Evolutionary conservation across 495 filamentous ascomycete genomes (phyloP).

Genomic region (Penicillium goetzii): DNA sequence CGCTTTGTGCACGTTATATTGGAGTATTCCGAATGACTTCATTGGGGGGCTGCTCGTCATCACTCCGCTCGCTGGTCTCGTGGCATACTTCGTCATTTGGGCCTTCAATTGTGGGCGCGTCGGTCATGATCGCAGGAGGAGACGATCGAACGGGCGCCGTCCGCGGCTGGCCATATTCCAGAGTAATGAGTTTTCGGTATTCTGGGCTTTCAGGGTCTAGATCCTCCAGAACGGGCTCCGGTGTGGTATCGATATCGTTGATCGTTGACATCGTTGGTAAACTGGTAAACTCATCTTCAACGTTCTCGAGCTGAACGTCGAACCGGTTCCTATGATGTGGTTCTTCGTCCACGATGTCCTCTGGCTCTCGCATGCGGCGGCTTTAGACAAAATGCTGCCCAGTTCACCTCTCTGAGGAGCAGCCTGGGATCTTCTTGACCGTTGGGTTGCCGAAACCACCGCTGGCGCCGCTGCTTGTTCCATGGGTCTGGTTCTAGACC

Average conservation of each 20-base stretch:
- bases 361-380: constrained; percentile 4
- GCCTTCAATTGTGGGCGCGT: neutral
- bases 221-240: constrained; percentile 3
- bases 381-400: constrained; percentile 11
- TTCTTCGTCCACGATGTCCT: constrained; percentile 5
- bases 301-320: neutral
- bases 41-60: neutral
- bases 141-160: neutral
- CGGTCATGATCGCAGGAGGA: constrained; percentile 10
- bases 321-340: constrained; percentile 1
- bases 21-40: neutral
- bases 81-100: neutral
- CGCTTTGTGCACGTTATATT: constrained; percentile 18
- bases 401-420: neutral
- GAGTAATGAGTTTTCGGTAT: constrained; percentile 8
- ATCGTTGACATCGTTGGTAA: constrained; percentile 8
- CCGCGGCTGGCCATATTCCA: neutral
- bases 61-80: neutral
- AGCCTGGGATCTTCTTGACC: neutral
- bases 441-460: neutral
- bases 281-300: constrained; percentile 6
- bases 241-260: constrained; percentile 8
- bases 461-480: constrained; percentile 1
- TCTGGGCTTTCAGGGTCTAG: constrained; percentile 10
- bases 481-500: constrained; percentile 10